phyloP scores from a whole-genome alignment of 352 stramenopile species.

The Pythium coloratum region DNA sequence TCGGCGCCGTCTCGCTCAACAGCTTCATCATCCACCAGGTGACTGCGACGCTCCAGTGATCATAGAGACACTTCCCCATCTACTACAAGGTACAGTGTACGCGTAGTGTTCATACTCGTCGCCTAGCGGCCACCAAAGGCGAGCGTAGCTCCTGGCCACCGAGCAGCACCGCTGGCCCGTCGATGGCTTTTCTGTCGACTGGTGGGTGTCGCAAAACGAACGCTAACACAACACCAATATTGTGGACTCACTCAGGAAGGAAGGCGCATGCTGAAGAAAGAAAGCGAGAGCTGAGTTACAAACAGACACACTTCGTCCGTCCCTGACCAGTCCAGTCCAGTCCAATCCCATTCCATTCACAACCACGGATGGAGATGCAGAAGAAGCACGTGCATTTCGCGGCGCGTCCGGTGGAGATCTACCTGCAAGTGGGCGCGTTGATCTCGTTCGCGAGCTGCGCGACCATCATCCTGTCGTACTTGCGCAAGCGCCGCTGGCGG shows the following conservation, averaged over 20 bases:
- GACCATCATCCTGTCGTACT: conserved; percentile 66
- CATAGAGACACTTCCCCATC: background rate
- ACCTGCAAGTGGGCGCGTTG: conserved; percentile 64
- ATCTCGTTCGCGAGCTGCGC: conserved; percentile 80
- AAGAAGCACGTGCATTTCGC: background rate
- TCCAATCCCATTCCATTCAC: background rate
- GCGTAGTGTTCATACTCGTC: background rate
- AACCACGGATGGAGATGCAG: background rate
- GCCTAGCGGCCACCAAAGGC: no score
- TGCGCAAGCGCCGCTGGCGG: conserved; percentile 65
- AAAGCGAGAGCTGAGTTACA: no score
- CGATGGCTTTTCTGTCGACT: background rate
- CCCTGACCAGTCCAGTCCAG: no score
- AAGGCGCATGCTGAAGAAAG: no score
- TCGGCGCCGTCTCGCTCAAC: background rate
- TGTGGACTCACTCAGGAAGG: background rate
- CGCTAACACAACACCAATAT: background rate
- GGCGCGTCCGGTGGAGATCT: conserved; percentile 39
- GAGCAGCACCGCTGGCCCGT: background rate
- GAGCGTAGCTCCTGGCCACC: background rate
- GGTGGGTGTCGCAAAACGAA: background rate
- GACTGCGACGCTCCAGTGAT: background rate
- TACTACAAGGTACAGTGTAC: no score
- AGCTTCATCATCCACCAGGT: no score
- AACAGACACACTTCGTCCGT: no score